Evolutionary conservation across 2,329 filamentous ascomycete species (phyloP).

Genomic region (Colletotrichum gloeosporioides): DNA sequence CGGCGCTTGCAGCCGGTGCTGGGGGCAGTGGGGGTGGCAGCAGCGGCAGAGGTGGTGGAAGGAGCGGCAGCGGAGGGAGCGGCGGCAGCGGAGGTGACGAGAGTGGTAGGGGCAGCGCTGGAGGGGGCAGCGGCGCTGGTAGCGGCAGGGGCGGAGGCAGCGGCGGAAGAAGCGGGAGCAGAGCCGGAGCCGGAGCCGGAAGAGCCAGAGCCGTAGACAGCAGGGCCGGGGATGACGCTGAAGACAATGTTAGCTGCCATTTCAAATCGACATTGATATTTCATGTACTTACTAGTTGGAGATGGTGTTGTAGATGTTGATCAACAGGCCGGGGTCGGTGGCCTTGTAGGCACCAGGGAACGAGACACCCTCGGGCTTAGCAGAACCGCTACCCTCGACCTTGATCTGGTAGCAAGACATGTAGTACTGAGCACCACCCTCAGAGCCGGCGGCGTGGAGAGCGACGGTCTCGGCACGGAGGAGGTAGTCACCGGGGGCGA

Average conservation of each 20-base stretch:
- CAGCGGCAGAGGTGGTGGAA: neutral
- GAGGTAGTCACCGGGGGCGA: constrained; percentile 58
- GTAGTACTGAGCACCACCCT: constrained; percentile 44
- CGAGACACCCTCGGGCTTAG: constrained; percentile 25
- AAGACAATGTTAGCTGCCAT: neutral
- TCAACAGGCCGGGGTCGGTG: constrained; percentile 48
- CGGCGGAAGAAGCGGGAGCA: neutral
- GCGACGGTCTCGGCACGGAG: constrained; percentile 60
- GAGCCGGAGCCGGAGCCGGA: constrained; percentile 24
- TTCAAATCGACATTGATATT: neutral
- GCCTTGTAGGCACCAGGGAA: constrained; percentile 24
- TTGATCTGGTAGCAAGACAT: constrained; percentile 35
- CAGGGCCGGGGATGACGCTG: constrained; percentile 20
- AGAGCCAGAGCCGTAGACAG: constrained; percentile 20
- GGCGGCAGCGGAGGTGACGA: neutral
- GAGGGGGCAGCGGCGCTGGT: neutral
- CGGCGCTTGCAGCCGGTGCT: constrained; percentile 10
- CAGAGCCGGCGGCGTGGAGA: constrained; percentile 47
- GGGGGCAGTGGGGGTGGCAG: constrained; percentile 3
- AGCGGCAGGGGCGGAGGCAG: neutral
- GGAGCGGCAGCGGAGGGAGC: neutral
- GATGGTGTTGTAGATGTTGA: constrained; percentile 41
- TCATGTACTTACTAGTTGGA: neutral
- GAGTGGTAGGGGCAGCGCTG: neutral
- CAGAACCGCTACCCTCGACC: constrained; percentile 28